These are phyloP conservation scores for Pseudogymnoascus sp. DNA, from an alignment of 2,329 filamentous ascomycete genomes.

Conservation along the genomic window DNA sequence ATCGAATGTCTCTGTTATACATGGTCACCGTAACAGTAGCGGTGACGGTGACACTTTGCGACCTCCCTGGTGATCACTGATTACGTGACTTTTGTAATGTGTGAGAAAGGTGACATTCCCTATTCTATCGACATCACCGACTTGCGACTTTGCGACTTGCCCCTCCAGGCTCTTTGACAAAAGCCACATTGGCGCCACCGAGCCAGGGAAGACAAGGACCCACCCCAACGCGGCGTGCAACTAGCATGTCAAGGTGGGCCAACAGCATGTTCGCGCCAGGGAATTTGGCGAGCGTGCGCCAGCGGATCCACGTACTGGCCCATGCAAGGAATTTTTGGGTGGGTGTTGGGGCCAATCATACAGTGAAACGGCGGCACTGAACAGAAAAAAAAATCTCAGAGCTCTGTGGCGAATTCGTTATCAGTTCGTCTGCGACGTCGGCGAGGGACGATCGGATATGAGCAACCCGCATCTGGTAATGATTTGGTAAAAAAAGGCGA, in stretches of 20 bases:
- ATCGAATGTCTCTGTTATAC: conserved; percentile 3
- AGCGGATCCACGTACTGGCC: neutral
- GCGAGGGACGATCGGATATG: neutral
- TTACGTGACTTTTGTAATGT: neutral
- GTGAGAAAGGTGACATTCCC: conserved; percentile 2
- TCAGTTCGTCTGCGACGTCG: conserved; percentile 2
- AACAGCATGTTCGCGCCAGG: neutral
- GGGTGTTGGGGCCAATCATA: neutral
- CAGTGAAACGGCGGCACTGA: neutral
- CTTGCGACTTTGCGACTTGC: neutral
- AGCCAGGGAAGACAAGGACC: neutral
- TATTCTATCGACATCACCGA: neutral
- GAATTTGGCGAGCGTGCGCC: neutral
- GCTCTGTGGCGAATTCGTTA: conserved; percentile 2
- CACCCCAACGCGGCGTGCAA: neutral
- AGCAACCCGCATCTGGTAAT: neutral
- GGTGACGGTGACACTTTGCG: conserved; percentile 3
- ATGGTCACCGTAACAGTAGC: neutral
- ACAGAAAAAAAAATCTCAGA: neutral
- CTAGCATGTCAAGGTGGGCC: neutral
- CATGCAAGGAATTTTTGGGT: conserved; percentile 2
- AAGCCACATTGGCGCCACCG: neutral
- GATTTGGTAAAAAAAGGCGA: neutral
- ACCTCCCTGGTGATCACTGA: neutral
- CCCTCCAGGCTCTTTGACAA: neutral